These are phyloP conservation scores for Yamadazyma takamatsuzukensis DNA, from an alignment of 805 yeast genomes.

Conservation along the genomic window DNA sequence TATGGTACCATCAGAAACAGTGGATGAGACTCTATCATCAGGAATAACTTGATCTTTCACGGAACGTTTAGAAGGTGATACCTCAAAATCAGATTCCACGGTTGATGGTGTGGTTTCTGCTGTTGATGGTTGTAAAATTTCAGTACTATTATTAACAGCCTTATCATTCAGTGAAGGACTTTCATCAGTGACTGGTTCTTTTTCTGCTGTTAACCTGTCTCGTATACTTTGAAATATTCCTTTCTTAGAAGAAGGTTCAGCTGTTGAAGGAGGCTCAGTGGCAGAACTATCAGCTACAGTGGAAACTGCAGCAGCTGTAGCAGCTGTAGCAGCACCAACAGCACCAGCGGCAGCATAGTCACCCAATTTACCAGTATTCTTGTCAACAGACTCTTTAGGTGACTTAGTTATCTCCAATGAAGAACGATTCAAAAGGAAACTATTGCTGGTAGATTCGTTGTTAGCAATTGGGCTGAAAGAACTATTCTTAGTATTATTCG, in stretches of 20 bases:
- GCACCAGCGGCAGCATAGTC: constrained; percentile 3
- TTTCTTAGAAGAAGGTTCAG: constrained; percentile 9
- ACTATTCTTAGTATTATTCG: constrained; percentile 16
- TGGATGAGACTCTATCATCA: constrained; percentile 9
- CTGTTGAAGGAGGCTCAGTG: constrained; percentile 10
- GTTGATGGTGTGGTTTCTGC: constrained; percentile 29
- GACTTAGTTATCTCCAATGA: constrained; percentile 15
- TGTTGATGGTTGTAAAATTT: constrained; percentile 15
- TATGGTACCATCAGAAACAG: constrained; percentile 11
- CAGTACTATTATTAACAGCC: constrained; percentile 16
- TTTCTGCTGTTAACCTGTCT: constrained; percentile 20
- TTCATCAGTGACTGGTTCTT: constrained; percentile 3
- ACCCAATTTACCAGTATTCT: no score
- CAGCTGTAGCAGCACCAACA: constrained; percentile 5
- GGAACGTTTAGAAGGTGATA: constrained; percentile 9
- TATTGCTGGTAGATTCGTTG: constrained; percentile 10
- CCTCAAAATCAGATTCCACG: constrained; percentile 8
- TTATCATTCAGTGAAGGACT: constrained; percentile 8
- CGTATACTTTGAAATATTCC: constrained; percentile 35
- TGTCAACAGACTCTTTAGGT: constrained; percentile 4
- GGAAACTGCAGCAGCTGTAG: constrained; percentile 7
- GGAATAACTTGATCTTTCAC: constrained; percentile 6
- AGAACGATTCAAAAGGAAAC: constrained; percentile 14
- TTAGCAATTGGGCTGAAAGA: constrained; percentile 6
- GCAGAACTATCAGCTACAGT: constrained; percentile 10